Base-by-base conservation (phyloP, 2,329 filamentous ascomycete species). In the Didymosphaeria variabile region DNA sequence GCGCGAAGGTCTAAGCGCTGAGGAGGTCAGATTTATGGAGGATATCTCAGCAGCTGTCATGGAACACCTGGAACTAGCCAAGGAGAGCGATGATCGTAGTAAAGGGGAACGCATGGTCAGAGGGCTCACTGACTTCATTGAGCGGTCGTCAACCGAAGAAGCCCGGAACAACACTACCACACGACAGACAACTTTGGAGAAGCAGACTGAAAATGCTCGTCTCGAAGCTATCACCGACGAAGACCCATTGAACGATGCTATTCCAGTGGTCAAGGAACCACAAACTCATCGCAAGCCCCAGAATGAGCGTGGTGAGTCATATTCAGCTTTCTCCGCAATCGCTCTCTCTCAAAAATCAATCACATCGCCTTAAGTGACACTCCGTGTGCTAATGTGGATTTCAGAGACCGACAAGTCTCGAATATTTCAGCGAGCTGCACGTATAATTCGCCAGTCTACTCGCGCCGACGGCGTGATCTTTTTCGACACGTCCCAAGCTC, bases 381-480 rank as follows among this genome's bases (percentile, higher is more conserved):
- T 29, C n/a, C 17, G 5, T n/a, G 38, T 52, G 32, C 32, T 52
- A 19, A 52, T 32, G n/a, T 38, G 4, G 5, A 26, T 5, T 26
- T 53, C 49, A 49, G 64, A 65, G 21, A 67, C 65, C 6, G 71
- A 69, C 55, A 64, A 62, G 29, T 66, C 65, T 32, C 72, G 68
- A n/a, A 71, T 77, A 38, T 77, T 76, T 46, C 73, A 76, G 36
- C 59, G 74, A n/a, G 76, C 76, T 10, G 75, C 75, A 13, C 72
- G 72, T 19, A 75, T 77, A 31, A 74, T 78, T 44, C 72, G 73
- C 8, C 69, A 77, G 38, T 74, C 69, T 4, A 74, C 69, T 10
- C 66, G 72, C 19, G 67, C 73, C 2, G 74, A 77, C 46, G 76
- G 76, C n/a, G 72, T 74, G 1, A 67, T 76, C 4, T 77, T 78